Conservation (phyloP, 352 stramenopile species). For the Hyaloperonospora arabidopsidis region DNA sequence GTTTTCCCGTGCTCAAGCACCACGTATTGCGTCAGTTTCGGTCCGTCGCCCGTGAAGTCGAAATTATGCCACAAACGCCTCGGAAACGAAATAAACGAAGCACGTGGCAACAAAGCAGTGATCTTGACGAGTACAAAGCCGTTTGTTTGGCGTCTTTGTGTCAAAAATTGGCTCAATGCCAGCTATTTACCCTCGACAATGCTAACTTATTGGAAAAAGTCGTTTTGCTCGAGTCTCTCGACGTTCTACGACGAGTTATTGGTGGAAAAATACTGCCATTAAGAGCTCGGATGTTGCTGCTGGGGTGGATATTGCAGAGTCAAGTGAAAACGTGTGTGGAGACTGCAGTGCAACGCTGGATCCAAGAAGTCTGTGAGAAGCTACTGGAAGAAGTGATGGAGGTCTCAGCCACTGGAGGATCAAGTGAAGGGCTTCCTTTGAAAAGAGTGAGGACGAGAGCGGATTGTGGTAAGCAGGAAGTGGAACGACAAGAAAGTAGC, state of each 20-base stretch:
- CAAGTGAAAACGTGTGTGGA: slow-evolving; percentile 10
- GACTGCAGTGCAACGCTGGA: slow-evolving; percentile 16
- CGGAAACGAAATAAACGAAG: slow-evolving; percentile 24
- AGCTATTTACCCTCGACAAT: slow-evolving; percentile 22
- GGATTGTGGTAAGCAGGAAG: slow-evolving; percentile 1
- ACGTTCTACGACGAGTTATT: slow-evolving; percentile 21
- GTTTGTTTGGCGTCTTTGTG: slow-evolving; percentile 30
- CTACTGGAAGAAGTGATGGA: slow-evolving; percentile 36
- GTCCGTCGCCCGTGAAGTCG: slow-evolving; percentile 12
- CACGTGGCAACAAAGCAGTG: slow-evolving; percentile 5
- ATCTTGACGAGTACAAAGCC: slow-evolving; percentile 15
- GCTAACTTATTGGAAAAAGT: slow-evolving; percentile 17
- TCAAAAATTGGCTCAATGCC: slow-evolving; percentile 34
- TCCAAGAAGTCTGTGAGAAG: slow-evolving; percentile 33
- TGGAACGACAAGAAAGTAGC: not conserved
- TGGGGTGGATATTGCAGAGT: slow-evolving; percentile 25
- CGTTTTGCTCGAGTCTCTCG: slow-evolving; percentile 13
- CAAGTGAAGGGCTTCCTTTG: not conserved
- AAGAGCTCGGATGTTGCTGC: slow-evolving; percentile 23
- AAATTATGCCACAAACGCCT: slow-evolving; percentile 22
- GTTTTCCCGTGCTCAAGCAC: slow-evolving; percentile 42
- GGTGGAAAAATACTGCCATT: slow-evolving; percentile 20
- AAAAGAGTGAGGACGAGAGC: slow-evolving; percentile 15
- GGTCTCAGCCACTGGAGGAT: slow-evolving; percentile 14
- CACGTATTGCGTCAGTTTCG: slow-evolving; percentile 34